Evolutionary conservation across 2,329 filamentous ascomycete species (phyloP).

Genomic region (Fusarium secorum): DNA sequence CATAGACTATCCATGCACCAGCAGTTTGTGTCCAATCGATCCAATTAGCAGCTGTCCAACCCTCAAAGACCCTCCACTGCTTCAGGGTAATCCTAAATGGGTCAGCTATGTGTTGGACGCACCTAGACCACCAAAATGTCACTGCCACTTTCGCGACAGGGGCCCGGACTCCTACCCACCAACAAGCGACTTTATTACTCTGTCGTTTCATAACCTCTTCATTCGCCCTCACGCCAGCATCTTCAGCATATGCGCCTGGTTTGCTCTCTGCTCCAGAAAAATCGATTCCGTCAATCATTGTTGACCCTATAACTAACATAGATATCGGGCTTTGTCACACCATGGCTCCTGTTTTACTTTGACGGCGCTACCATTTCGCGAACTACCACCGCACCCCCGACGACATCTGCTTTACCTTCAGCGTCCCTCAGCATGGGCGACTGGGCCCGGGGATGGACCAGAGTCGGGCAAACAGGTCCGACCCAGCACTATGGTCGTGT

Average conservation of each 20-base stretch:
- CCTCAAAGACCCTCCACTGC: neutral
- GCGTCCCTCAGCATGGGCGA: constrained; percentile 39
- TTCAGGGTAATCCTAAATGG: neutral
- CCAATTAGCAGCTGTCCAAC: neutral
- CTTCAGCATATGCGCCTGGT: neutral
- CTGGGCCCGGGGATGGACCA: constrained; percentile 45
- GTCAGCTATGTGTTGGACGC: neutral
- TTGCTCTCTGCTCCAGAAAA: neutral
- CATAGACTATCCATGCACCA: neutral
- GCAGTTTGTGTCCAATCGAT: neutral
- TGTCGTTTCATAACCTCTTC: neutral
- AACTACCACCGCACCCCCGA: neutral
- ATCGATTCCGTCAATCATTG: neutral
- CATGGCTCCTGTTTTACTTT: constrained; percentile 21
- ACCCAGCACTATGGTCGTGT: constrained; percentile 33
- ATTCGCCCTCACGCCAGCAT: neutral
- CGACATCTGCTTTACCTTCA: neutral
- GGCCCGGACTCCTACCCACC: constrained; percentile 5
- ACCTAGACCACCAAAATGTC: neutral
- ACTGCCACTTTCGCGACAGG: constrained; percentile 22
- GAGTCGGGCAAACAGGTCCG: constrained; percentile 42
- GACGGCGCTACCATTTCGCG: neutral
- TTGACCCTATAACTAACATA: neutral
- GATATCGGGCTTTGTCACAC: neutral
- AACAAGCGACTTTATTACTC: neutral